Base-by-base conservation (phyloP, 177 flowering plant species). In the Vitis hybrid region DNA sequence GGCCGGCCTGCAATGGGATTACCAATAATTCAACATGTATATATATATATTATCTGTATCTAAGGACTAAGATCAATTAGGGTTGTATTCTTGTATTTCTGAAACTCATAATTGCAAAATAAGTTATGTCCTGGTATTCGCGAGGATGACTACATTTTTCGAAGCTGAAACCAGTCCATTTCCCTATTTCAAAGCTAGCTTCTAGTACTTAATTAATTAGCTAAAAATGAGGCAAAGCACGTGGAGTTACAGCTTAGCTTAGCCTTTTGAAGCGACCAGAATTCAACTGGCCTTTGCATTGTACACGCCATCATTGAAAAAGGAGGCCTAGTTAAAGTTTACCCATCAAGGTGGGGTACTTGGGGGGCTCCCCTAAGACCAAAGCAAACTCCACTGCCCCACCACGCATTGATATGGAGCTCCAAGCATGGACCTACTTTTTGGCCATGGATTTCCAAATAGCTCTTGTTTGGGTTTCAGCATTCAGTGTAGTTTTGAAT, bases 61-160 rank as follows among this genome's bases (percentile, higher is more conserved):
- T 5, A 2, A 28, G 31, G 31, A 28, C 31, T 18, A 3, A 0
- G 4, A 13, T 13, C 24, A 13, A 11, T 18, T 14, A 15, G 8
- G 15, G 47, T 13, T 12, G 50, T 38, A 61, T n/a, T 24, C 33
- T 15, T 15, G 6, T 7, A n/a, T 31, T 24, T 14, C 17, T 24
- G 38, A 13, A 31, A 28, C 31, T 28, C 31, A 28, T 28, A 28
- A 28, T 4, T 28, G 31, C 4, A 28, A 28, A 28, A 28, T 28
- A 28, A 28, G 31, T 28, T 3, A 28, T 54, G 50, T 4, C 33
- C 13, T 60, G 8, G 10, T 20, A 59, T 49, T 66, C 69, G 51
- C 69, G 59, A 9, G 66, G 49, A 19, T 24, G 60, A 62, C 66
- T 70, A 28, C 73, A 17, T 15, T 62, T 70, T 24, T 62, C 60